phyloP scores from a whole-genome alignment of 805 yeast species.

The Starmerella etchellsii region DNA sequence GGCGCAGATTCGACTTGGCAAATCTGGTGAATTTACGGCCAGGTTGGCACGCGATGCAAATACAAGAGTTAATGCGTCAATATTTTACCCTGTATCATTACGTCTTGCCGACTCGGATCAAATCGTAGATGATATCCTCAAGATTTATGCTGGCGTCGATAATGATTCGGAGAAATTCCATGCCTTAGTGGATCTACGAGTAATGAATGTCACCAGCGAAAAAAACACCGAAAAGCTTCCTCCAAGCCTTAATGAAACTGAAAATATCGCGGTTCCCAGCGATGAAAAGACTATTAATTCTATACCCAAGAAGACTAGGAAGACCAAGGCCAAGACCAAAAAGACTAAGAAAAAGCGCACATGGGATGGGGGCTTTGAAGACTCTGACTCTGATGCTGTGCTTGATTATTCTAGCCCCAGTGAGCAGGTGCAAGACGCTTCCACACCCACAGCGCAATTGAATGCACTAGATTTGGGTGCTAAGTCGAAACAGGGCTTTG shows the following conservation, averaged over 20 bases:
- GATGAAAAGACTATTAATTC: too few species aligned
- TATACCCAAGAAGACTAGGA: too few species aligned
- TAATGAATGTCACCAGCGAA: conserved; percentile 6
- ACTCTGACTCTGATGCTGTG: conserved; percentile 31
- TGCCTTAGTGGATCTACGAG: conserved; percentile 25
- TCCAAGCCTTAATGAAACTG: too few species aligned
- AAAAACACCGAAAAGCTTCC: background rate
- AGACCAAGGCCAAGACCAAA: conserved; percentile 2
- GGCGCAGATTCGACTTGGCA: conserved; percentile 13
- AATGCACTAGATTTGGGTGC: conserved; percentile 31
- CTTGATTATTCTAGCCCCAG: conserved; percentile 43
- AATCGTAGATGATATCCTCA: conserved; percentile 25
- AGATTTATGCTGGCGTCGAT: conserved; percentile 24
- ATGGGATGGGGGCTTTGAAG: conserved; percentile 47
- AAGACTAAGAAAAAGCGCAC: conserved; percentile 38
- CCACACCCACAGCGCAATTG: conserved; percentile 26
- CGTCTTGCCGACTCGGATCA: conserved; percentile 25
- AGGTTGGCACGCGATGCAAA: conserved; percentile 34
- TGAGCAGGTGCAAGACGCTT: conserved; percentile 6
- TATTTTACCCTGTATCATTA: conserved; percentile 28
- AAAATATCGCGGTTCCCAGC: too few species aligned
- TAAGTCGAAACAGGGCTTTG: conserved; percentile 41
- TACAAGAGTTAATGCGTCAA: conserved; percentile 32
- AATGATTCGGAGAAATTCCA: conserved; percentile 10
- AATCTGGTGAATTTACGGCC: conserved; percentile 30